Conservation (phyloP, 2,329 filamentous ascomycete genomes). For the Acrocalymma vagum region DNA sequence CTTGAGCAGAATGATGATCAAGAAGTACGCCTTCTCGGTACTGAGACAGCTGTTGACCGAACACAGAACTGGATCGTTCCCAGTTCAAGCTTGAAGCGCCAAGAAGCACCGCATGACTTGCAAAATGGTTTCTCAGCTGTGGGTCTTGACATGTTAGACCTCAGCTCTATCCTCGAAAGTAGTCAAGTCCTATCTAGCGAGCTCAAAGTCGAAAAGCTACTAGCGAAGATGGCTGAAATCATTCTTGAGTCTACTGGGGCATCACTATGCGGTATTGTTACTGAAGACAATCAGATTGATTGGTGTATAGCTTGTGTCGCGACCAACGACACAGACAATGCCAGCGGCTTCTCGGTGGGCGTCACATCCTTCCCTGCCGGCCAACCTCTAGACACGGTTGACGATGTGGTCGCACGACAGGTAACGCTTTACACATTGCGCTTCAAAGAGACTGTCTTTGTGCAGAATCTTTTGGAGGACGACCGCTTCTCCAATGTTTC, state of each 20-base stretch:
- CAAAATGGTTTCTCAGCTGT: constrained; percentile 71
- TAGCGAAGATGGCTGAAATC: constrained; percentile 83
- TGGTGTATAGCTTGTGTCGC: constrained; percentile 81
- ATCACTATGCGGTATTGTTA: constrained; percentile 76
- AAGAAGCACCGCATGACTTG: constrained; percentile 58
- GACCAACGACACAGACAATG: constrained; percentile 64
- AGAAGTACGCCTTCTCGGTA: constrained; percentile 43
- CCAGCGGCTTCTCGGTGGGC: constrained; percentile 48
- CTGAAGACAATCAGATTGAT: constrained; percentile 70
- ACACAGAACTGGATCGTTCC: constrained; percentile 59
- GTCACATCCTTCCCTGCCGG: constrained; percentile 72
- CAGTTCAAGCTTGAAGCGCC: constrained; percentile 53
- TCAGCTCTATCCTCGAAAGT: constrained; percentile 79
- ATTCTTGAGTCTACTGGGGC: constrained; percentile 81
- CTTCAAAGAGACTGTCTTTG: constrained; percentile 78
- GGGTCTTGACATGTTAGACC: constrained; percentile 80
- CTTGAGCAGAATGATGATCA: constrained; percentile 56
- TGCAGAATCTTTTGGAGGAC: constrained; percentile 76
- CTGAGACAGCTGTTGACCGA: constrained; percentile 53
- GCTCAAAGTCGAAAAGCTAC: constrained; percentile 75
- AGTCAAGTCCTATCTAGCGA: constrained; percentile 84
- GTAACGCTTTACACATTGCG: constrained; percentile 80
- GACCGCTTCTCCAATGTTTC: constrained; percentile 81
- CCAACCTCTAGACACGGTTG: constrained; percentile 68
- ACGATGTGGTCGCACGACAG: constrained; percentile 76